A percentile compares a stretch with the other conserved stretches of the same genome.
phyloP scores from a whole-genome alignment of 192 early-diverging fungal genomes.

The Backusella mclennaniae region DNA sequence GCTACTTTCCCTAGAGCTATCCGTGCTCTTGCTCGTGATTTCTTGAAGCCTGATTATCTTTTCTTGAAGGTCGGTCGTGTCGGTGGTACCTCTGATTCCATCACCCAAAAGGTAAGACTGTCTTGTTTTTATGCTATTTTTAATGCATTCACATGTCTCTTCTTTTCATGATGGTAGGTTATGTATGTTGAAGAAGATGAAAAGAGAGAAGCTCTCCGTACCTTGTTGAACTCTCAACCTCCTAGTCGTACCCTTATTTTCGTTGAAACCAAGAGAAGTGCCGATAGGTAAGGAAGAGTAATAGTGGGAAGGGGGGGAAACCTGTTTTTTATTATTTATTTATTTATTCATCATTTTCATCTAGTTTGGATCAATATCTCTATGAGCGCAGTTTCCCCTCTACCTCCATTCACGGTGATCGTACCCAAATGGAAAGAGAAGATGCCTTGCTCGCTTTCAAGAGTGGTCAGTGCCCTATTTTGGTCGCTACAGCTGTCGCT shows the following conservation, averaged over 20 bases:
- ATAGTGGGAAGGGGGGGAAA: slow-evolving; percentile 49
- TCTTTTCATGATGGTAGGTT: slow-evolving; percentile 28
- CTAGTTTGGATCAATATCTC: slow-evolving; percentile 67
- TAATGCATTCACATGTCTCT: background rate
- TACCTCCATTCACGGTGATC: slow-evolving; percentile 84
- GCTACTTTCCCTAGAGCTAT: slow-evolving; percentile 97
- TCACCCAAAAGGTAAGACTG: slow-evolving; percentile 62
- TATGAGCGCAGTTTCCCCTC: slow-evolving; percentile 69
- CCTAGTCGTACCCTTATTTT: slow-evolving; percentile 78
- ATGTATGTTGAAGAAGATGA: slow-evolving; percentile 43
- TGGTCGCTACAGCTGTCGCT: slow-evolving; percentile 79
- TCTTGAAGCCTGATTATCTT: slow-evolving; percentile 74
- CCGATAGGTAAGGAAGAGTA: slow-evolving; percentile 64
- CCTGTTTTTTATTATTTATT: slow-evolving; percentile 20
- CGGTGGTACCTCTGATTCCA: slow-evolving; percentile 86
- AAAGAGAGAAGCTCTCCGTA: slow-evolving; percentile 42
- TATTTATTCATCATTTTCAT: background rate
- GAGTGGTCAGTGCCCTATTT: slow-evolving; percentile 53
- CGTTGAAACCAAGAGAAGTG: slow-evolving; percentile 77
- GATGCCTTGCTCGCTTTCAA: slow-evolving; percentile 71
- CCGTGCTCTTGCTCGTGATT: slow-evolving; percentile 89
- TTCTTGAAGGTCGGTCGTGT: slow-evolving; percentile 90
- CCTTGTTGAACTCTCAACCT: slow-evolving; percentile 47
- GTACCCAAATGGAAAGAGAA: slow-evolving; percentile 79
- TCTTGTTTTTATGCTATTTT: slow-evolving; percentile 37